Base-by-base conservation (phyloP, 2,329 filamentous ascomycete genomes). In the Aulographum hederae region DNA sequence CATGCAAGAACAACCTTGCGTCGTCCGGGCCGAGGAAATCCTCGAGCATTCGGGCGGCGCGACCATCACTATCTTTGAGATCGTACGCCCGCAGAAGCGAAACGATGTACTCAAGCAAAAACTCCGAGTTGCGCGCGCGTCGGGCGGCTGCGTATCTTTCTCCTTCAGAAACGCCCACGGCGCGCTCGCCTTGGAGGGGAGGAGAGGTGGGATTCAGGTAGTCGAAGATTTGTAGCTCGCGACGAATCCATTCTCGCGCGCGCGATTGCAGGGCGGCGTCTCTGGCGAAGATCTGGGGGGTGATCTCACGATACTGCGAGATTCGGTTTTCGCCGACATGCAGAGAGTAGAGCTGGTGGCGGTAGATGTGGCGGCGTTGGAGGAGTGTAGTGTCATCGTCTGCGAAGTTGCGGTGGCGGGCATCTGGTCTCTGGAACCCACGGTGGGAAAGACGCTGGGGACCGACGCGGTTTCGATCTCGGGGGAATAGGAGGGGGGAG, bases 1-100 rank as follows among this genome's bases (percentile, higher is more conserved):
- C 86, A 53, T 95, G 86, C 36, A 93, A 53, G 41, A 95, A 81
- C 25, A 92, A 51, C 13, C 63, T 60, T 2, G 81, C 71, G 48
- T 84, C 70, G 13, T 76, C 69, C 34, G 73, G 61, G 0, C 84
- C 84, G 3, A 94, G 46, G 40, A 84, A 89, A 30, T 89, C 80
- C 15, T 69, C 59, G 23, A 94, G 50, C 53, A 93, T 65, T 26
- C 80, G 72, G 47, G 89, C 80, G 0, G 82, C 81, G 43, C 79
- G 71, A 0, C 82, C 84, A 25, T 67, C 66, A 38, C 77, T 80
- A 3, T 72, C 78, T 52, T 82, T 82, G 4, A 85, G 63, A 45
- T 93, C 82, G 12, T 89, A 70, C 1, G 73, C 80, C 48, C 80
- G 85, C 36, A 94, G 55, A 15, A 94, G 78, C 6, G 78, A 77